These are phyloP conservation scores for Diversispora epigaea DNA, from an alignment of 192 early-diverging fungal species.

Conservation along the genomic window DNA sequence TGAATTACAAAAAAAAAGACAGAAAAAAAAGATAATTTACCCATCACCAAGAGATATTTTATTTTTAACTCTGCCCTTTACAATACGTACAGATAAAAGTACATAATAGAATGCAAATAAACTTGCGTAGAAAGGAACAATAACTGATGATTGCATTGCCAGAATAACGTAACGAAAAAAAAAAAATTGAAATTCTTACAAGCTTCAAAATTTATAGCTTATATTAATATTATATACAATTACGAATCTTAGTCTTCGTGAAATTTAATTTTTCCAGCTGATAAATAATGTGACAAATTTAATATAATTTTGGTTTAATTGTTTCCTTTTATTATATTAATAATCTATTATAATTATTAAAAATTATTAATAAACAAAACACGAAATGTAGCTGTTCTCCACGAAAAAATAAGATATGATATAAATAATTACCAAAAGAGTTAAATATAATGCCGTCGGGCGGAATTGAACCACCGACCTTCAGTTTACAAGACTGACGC, in stretches of 20 bases:
- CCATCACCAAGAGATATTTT: neutral
- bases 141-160: neutral
- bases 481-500: constrained; percentile 76
- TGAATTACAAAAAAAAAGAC: neutral
- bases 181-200: neutral
- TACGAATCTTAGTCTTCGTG: too few species aligned
- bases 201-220: too few species aligned
- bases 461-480: constrained; percentile 69
- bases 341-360: too few species aligned
- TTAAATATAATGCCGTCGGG: constrained; percentile 38
- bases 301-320: too few species aligned
- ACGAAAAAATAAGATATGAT: too few species aligned
- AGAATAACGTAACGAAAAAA: too few species aligned
- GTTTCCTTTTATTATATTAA: too few species aligned
- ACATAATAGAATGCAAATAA: constrained; percentile 7
- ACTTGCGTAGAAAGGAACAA: constrained; percentile 1
- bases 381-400: too few species aligned
- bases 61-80: neutral
- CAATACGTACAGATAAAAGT: neutral
- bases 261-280: too few species aligned
- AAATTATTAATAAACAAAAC: too few species aligned
- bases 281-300: too few species aligned
- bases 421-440: neutral
- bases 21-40: constrained; percentile 13
- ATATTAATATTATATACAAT: too few species aligned